These are phyloP conservation scores for Chaetomium strumarium DNA, from an alignment of 2,329 filamentous ascomycete genomes.

Conservation along the genomic window DNA sequence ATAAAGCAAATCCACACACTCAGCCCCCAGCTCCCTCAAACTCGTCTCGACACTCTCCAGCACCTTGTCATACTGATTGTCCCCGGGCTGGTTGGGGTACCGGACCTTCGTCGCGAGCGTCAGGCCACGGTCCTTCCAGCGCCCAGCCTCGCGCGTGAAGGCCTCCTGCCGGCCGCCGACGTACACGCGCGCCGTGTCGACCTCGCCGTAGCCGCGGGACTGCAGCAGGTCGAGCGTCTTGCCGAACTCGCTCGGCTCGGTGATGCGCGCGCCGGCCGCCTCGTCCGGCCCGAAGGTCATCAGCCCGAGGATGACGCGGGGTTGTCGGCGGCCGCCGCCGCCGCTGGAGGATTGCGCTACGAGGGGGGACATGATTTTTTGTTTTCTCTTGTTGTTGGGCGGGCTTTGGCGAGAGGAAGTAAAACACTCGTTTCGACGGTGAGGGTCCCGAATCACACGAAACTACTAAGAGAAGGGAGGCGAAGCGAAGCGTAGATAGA, in stretches of 20 bases:
- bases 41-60: conserved; percentile 60
- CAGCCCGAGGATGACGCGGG: conserved; percentile 57
- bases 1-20: conserved; percentile 67
- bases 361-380: conserved; percentile 17
- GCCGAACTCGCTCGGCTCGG: conserved; percentile 51
- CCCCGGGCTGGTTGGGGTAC: conserved; percentile 56
- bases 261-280: conserved; percentile 55
- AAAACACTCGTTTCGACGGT: too few relatives aligned
- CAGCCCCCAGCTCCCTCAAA: conserved; percentile 64
- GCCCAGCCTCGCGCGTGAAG: conserved; percentile 57
- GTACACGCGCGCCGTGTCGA: conserved; percentile 67
- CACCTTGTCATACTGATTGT: conserved; percentile 59
- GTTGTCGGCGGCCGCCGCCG: conserved; percentile 19
- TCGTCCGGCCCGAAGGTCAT: conserved; percentile 66
- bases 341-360: conserved; percentile 18
- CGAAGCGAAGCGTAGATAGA: too few relatives aligned
- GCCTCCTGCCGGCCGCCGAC: conserved; percentile 63
- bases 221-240: conserved; percentile 61
- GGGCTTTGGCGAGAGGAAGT: too few relatives aligned
- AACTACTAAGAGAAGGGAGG: too few relatives aligned
- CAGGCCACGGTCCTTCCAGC: conserved; percentile 65
- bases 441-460: too few relatives aligned
- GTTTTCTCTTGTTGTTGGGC: too few relatives aligned
- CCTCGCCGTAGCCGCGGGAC: conserved; percentile 60
- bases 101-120: conserved; percentile 59